Conservation (phyloP, 2,329 filamentous ascomycete species). For the Exserohilum rostratum region DNA sequence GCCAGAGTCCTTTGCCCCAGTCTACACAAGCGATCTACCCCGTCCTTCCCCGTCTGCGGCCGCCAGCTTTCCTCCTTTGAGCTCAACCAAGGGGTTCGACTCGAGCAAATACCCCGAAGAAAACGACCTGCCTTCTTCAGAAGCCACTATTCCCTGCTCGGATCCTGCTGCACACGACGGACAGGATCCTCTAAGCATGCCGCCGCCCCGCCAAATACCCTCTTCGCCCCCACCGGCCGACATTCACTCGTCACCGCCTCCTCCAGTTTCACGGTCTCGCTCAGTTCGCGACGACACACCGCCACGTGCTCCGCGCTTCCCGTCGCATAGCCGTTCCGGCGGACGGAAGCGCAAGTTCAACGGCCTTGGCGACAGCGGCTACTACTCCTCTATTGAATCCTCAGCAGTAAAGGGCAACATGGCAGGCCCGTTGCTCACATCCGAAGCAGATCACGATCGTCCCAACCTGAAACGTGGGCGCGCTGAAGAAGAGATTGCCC, state of each 20-base stretch:
- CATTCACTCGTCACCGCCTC: slow-evolving; percentile 93
- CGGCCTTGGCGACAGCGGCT: slow-evolving; percentile 90
- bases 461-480: slow-evolving; percentile 84
- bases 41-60: slow-evolving; percentile 50
- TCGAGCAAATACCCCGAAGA: slow-evolving; percentile 59
- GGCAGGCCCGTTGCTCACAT: slow-evolving; percentile 69
- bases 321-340: slow-evolving; percentile 67
- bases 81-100: slow-evolving; percentile 54
- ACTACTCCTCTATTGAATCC: slow-evolving; percentile 94
- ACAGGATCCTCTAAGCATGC: slow-evolving; percentile 50
- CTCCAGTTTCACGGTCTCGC: slow-evolving; percentile 70
- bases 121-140: slow-evolving; percentile 55
- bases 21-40: slow-evolving; percentile 39
- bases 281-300: slow-evolving; percentile 72
- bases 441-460: slow-evolving; percentile 75
- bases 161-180: slow-evolving; percentile 58
- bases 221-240: slow-evolving; percentile 73
- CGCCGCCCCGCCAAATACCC: slow-evolving; percentile 57
- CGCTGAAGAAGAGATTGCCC: slow-evolving; percentile 93
- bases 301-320: slow-evolving; percentile 68
- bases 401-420: slow-evolving; percentile 78
- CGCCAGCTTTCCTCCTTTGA: slow-evolving; percentile 43
- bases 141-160: slow-evolving; percentile 59
- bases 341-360: slow-evolving; percentile 78
- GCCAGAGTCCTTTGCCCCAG: slow-evolving; percentile 43